Conservation (phyloP, 192 early-diverging fungal genomes). For the Coemansia sp. region DNA sequence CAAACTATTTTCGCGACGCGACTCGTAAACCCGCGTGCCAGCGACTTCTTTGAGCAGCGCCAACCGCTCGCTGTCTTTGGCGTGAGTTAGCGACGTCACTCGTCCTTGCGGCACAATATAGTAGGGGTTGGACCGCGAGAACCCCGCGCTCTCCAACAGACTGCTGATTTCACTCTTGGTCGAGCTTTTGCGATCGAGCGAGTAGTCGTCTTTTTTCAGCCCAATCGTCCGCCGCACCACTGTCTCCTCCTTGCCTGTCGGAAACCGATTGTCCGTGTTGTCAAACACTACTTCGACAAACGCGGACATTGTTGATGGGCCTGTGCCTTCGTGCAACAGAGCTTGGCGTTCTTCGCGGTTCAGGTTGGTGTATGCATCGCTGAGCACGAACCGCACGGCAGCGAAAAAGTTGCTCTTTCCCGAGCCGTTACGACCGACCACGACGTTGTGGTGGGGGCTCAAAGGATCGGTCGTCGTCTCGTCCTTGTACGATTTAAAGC, state of each 20-base stretch:
- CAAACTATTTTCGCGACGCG: conserved; percentile 80
- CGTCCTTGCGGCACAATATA: conserved; percentile 98
- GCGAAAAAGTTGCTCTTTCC: conserved; percentile 97
- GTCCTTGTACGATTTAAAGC: conserved; percentile 99
- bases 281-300: conserved; percentile 97
- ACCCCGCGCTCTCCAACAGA: conserved; percentile 92
- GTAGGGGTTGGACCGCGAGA: conserved; percentile 96
- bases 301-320: conserved; percentile 89
- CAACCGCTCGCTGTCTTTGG: conserved; percentile 87
- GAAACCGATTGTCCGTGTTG: conserved; percentile 93
- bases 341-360: conserved; percentile 89
- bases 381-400: conserved; percentile 91
- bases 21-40: conserved; percentile 94
- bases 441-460: conserved; percentile 90
- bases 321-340: conserved; percentile 89
- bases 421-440: conserved; percentile 95
- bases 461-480: conserved; percentile 92
- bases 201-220: conserved; percentile 96
- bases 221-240: conserved; percentile 92
- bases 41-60: conserved; percentile 96
- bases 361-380: conserved; percentile 94
- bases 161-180: conserved; percentile 92
- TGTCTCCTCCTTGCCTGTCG: conserved; percentile 89
- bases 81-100: conserved; percentile 88
- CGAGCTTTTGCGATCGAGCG: conserved; percentile 88